Evolutionary conservation across 768 basidiomycete genomes (phyloP).

Genomic region (Suillus clintonianus): DNA sequence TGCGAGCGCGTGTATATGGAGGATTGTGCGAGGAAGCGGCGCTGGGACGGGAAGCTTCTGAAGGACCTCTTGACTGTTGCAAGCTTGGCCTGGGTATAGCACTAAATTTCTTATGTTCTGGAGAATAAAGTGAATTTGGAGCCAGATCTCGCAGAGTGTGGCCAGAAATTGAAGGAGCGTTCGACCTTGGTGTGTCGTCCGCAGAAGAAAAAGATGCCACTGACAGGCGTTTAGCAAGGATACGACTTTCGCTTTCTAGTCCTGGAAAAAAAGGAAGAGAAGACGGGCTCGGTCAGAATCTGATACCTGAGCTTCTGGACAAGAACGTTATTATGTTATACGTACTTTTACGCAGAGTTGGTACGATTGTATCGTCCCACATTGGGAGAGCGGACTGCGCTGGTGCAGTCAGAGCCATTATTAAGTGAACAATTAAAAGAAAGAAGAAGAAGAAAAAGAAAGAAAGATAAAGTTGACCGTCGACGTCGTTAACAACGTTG

Average conservation of each 20-base stretch:
- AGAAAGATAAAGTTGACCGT: conserved; percentile 10
- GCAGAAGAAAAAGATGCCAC: conserved; percentile 64
- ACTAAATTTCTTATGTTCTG: conserved; percentile 38
- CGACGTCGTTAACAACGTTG: background rate
- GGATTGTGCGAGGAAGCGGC: conserved; percentile 33
- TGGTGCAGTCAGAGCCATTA: conserved; percentile 45
- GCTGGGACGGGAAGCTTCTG: conserved; percentile 25
- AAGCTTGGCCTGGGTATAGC: conserved; percentile 51
- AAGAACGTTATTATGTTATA: conserved; percentile 14
- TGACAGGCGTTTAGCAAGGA: conserved; percentile 77
- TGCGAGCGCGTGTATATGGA: conserved; percentile 55
- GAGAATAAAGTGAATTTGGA: conserved; percentile 22
- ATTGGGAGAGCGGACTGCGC: conserved; percentile 45
- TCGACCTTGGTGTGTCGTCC: conserved; percentile 41
- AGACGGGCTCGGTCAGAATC: background rate
- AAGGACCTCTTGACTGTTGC: conserved; percentile 36
- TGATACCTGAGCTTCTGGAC: background rate
- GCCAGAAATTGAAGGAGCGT: conserved; percentile 19
- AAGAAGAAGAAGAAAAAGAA: conserved; percentile 14
- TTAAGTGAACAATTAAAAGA: conserved; percentile 18
- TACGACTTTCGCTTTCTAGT: conserved; percentile 77
- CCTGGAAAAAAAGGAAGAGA: conserved; percentile 44
- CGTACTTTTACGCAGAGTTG: conserved; percentile 77
- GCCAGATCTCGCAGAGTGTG: conserved; percentile 20
- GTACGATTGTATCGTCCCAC: conserved; percentile 86